Evolutionary conservation across 1,139 yeast genomes (phyloP), one percentile per base, ranked within the genome.

Genomic region (Pichia sp.): DNA sequence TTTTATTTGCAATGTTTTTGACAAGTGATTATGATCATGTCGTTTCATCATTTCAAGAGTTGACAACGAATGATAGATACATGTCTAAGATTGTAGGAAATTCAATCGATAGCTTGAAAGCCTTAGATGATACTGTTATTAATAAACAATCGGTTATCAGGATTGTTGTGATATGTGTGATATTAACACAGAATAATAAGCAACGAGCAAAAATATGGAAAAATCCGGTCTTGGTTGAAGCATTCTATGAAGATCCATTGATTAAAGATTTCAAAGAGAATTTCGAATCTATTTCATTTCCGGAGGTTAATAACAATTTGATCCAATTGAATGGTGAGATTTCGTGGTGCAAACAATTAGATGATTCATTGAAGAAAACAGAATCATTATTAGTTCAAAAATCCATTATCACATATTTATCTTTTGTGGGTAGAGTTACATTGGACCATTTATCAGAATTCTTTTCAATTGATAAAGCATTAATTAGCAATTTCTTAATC

Each of bases 381-480:
- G n/a, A 28, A 11, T 33, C 35, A 6, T 12, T 48, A 12, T 10
- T 45, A n/a, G 5, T 40, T 7, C 47, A 44, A 38, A 55, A 59
- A 40, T 40, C 47, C 12, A 47, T 53, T 15, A 20, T 62, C 3
- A 47, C 48, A 1, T 61, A 57, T 35, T 47, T 62, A 3, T 56
- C 63, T 2, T 34, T 55, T 10, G 36, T 59, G 17, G 45, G 55
- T 8, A 43, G 47, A 15, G 58, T 55, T 6, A 37, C 53, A 1
- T 15, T 60, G 8, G 38, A 24, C 2, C 59, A 57, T 33, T 37
- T 63, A 45, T 44, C 53, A 14, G 12, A 17, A 4, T 45, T 45
- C 12, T 57, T 62, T 42, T 53, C 54, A 3, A 20, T 53, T 21
- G 43, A 40, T 20, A 32, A 40, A 33, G 9, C 21, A 30, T 7